phyloP scores from a whole-genome alignment of 352 stramenopile species.

The Phytophthora sojae region DNA sequence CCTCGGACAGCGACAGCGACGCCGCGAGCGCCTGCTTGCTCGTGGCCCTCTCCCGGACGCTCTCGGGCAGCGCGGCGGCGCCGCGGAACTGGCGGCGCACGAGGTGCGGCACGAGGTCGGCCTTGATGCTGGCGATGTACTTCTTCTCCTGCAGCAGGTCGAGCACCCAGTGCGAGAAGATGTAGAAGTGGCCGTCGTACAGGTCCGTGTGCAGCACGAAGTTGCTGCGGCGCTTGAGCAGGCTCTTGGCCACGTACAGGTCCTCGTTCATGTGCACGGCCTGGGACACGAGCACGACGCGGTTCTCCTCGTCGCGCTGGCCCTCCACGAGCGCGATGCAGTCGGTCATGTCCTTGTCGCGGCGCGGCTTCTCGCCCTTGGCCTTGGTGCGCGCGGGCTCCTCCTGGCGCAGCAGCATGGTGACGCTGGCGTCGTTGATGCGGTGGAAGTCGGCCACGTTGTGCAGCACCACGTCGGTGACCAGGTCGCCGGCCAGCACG shows the following conservation, averaged over 20 bases:
- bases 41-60: conserved; percentile 61
- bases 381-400: conserved; percentile 36
- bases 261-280: conserved; percentile 86
- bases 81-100: conserved; percentile 84
- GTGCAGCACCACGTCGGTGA: conserved; percentile 84
- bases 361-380: conserved; percentile 75
- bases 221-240: conserved; percentile 76
- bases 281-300: conserved; percentile 74
- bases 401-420: conserved; percentile 83
- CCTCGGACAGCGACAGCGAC: conserved; percentile 65
- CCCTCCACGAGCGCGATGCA: conserved; percentile 74
- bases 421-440: conserved; percentile 84
- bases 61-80: conserved; percentile 57
- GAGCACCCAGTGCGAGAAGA: conserved; percentile 87
- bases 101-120: conserved; percentile 80
- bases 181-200: conserved; percentile 87
- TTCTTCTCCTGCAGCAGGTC: conserved; percentile 84
- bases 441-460: conserved; percentile 85
- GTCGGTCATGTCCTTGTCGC: conserved; percentile 86
- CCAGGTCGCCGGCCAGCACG: conserved; percentile 78
- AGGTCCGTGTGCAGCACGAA: conserved; percentile 83
- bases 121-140: conserved; percentile 87
- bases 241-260: conserved; percentile 78
- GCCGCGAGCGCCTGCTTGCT: conserved; percentile 66
- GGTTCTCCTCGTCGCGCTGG: conserved; percentile 56